Conservation (phyloP, 2,329 filamentous ascomycete species). For the Cephalotrichum gorgonifer region DNA sequence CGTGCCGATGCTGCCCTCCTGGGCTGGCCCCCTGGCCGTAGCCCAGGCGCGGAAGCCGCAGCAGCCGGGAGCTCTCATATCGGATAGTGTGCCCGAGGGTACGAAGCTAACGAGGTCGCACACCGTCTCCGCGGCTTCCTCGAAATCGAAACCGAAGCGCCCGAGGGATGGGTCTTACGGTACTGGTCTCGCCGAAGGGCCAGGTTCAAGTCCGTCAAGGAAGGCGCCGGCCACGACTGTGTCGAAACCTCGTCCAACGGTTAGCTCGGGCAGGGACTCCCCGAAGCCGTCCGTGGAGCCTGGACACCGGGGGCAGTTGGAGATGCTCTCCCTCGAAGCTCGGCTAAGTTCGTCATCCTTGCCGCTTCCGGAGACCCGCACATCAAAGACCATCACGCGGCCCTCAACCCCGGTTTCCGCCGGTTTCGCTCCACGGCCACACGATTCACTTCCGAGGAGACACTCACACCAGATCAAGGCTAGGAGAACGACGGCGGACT, state of each 20-base stretch:
- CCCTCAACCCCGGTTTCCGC: constrained; percentile 49
- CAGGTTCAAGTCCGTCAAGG: neutral
- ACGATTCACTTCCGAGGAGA: constrained; percentile 41
- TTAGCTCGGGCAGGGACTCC: constrained; percentile 9
- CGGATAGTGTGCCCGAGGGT: constrained; percentile 36
- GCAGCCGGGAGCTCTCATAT: constrained; percentile 48
- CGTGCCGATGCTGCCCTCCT: constrained; percentile 63
- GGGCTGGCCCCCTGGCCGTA: constrained; percentile 71
- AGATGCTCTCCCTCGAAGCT: constrained; percentile 45
- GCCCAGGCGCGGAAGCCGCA: constrained; percentile 72
- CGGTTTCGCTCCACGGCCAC: constrained; percentile 31
- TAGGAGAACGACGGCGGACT: constrained; percentile 45
- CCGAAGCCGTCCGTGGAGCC: constrained; percentile 2
- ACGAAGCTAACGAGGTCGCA: constrained; percentile 55
- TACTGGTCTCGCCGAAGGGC: neutral
- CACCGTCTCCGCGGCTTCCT: constrained; percentile 45
- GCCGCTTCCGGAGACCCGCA: constrained; percentile 50
- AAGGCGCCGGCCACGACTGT: constrained; percentile 8
- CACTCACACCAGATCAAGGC: constrained; percentile 53
- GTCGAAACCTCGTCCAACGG: constrained; percentile 14
- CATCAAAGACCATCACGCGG: constrained; percentile 38
- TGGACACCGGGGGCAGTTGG: constrained; percentile 38
- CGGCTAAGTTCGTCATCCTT: constrained; percentile 59
- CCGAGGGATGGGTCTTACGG: neutral
- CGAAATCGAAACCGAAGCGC: constrained; percentile 34